These are phyloP conservation scores for Neoboletus magnificus DNA, from an alignment of 768 basidiomycete genomes.

Conservation along the genomic window DNA sequence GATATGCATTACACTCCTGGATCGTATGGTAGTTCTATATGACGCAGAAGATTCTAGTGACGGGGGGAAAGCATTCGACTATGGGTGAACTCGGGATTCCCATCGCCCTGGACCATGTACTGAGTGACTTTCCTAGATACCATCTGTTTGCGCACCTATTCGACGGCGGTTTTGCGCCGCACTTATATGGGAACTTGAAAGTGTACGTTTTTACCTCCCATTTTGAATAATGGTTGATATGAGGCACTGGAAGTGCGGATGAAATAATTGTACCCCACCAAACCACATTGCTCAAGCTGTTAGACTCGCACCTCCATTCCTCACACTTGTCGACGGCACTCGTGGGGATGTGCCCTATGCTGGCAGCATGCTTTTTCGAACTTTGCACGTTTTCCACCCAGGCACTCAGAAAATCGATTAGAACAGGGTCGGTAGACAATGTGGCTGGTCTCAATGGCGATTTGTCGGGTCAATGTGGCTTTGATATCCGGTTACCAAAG, in stretches of 20 bases:
- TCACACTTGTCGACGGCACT: slow-evolving; percentile 38
- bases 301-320: slow-evolving; percentile 80
- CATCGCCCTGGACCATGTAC: slow-evolving; percentile 2
- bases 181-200: slow-evolving; percentile 56
- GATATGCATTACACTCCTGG: slow-evolving; percentile 66
- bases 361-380: slow-evolving; percentile 59
- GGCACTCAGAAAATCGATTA: slow-evolving; percentile 50
- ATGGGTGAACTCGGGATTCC: slow-evolving; percentile 49
- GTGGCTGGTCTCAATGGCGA: neutral
- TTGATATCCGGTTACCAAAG: slow-evolving; percentile 73
- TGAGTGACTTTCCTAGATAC: slow-evolving; percentile 44
- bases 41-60: slow-evolving; percentile 65
- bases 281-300: slow-evolving; percentile 80
- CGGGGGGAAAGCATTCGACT: slow-evolving; percentile 67
- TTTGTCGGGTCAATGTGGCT: slow-evolving; percentile 34
- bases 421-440: slow-evolving; percentile 15
- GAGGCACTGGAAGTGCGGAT: slow-evolving; percentile 43
- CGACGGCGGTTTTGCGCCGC: slow-evolving; percentile 53
- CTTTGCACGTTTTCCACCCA: slow-evolving; percentile 56
- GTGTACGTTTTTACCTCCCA: slow-evolving; percentile 44
- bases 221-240: slow-evolving; percentile 3
- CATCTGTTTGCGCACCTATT: slow-evolving; percentile 62
- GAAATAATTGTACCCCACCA: slow-evolving; percentile 84
- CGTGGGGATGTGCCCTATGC: slow-evolving; percentile 49
- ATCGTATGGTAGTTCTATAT: slow-evolving; percentile 66